Evolutionary conservation across 2,329 filamentous ascomycete genomes (phyloP).

Genomic region (Colletotrichum phormii): DNA sequence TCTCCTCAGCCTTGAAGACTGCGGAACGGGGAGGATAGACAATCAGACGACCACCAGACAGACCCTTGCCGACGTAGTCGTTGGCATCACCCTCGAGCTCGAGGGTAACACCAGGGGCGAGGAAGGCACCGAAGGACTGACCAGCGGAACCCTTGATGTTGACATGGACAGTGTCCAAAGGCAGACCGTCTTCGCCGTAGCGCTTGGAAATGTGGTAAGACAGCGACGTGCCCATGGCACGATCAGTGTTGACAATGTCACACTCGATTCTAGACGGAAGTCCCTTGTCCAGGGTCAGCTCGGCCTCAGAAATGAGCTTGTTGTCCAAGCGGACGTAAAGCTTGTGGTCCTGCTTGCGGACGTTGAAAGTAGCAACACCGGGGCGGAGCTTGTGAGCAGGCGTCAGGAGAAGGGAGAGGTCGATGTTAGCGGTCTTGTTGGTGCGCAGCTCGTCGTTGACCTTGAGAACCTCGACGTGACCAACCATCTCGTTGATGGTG

Average conservation of each 20-base stretch:
- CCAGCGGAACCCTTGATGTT: slow-evolving; percentile 97
- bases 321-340: slow-evolving; percentile 95
- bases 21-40: slow-evolving; percentile 92
- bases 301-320: slow-evolving; percentile 95
- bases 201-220: slow-evolving; percentile 96
- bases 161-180: slow-evolving; percentile 92
- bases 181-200: slow-evolving; percentile 89
- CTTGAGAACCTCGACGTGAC: slow-evolving; percentile 86
- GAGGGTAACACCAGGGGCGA: slow-evolving; percentile 91
- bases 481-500: slow-evolving; percentile 98
- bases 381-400: slow-evolving; percentile 96
- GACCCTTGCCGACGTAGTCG: slow-evolving; percentile 95
- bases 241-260: slow-evolving; percentile 96
- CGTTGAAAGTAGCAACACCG: slow-evolving; percentile 95
- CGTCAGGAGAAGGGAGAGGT: slow-evolving; percentile 90
- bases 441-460: slow-evolving; percentile 90
- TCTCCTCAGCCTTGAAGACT: slow-evolving; percentile 96
- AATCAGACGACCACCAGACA: slow-evolving; percentile 92
- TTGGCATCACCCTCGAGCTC: slow-evolving; percentile 97
- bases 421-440: slow-evolving; percentile 91
- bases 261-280: slow-evolving; percentile 93
- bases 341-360: slow-evolving; percentile 96
- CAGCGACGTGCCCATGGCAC: slow-evolving; percentile 90
- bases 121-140: slow-evolving; percentile 95
- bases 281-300: slow-evolving; percentile 94